Base-by-base conservation (phyloP, 371 early-diverging fungal genomes). In the Mucor piriformis region DNA sequence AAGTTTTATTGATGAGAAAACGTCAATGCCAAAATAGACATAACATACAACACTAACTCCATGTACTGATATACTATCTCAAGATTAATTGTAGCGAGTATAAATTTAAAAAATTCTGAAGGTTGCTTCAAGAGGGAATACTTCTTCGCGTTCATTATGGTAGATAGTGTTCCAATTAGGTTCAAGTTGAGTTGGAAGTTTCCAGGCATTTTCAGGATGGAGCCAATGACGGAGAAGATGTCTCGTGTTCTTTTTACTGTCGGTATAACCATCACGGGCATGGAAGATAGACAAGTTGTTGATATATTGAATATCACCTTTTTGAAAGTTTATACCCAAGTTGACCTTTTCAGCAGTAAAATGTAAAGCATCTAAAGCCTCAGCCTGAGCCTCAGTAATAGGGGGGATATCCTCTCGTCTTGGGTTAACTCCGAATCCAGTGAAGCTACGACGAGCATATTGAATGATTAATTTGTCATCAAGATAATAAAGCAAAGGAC, bases 191-290 rank as follows among this genome's bases (percentile, higher is more conserved):
- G 59, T 34, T 24, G 70, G 70, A n/a, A 66, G 44, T 12, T 66
- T 57, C 70, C 70, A 70, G 16, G 63, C 57, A 21, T 60, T 66
- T 24, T 70, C 70, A 20, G 70, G 70, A 40, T 66, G 70, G 35
- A 70, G 55, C 70, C 70, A 70, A 20, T 63, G 63, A 24, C 70
- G 70, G n/a, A 70, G 54, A 25, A 70, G 60, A 54, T 70, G 70
- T n/a, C 70, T 66, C 63, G 48, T 51, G 33, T 70, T 70, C 15
- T 56, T 46, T 20, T 63, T 50, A 20, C 70, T 70, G 46, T 70
- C 70, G 6, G 54, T 57, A 18, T 66, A 70, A 0, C 61, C 63
- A 50, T 70, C 67, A 29, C 70, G 63, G 11, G 70, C 70, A 60
- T 70, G 70, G 42, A 70, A 66, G n/a, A 70, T 70, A 8, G 70